Evolutionary conservation across 306 rosid species (phyloP), one percentile per base, ranked within the genome.

Genomic region (Crataegus laevigata): DNA sequence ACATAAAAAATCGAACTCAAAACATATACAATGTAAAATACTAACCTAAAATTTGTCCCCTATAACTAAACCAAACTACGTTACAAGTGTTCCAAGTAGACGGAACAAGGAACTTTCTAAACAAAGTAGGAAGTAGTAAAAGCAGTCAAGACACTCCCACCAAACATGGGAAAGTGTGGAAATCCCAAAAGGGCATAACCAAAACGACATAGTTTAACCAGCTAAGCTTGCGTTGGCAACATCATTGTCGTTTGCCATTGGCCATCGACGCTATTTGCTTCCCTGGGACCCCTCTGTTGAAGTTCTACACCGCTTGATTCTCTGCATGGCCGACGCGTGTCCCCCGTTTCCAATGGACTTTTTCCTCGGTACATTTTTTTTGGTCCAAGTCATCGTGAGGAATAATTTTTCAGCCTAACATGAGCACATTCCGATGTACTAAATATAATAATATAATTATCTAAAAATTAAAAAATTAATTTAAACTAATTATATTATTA

Each of bases 161-260:
- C 25, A 25, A 65, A 17, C 63, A 50, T 4, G 72, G 71, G 14
- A 9, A 19, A 25, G 54, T 15, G 54, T 15, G 5, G 58, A 3
- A 21, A 67, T 25, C 10, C 66, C 32, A 32, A 38, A 55, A 19
- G 12, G 24, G 28, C 18, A n/a, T 5, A 11, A 14, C 29, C n/a
- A 40, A 76, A 79, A 75, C 86, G 86, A 68, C 76, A 73, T 32
- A n/a, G 83, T 79, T 6, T 40, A 82, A 81, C 87, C 91, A 89
- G 90, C 88, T 81, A 86, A 79, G 80, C 74, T 66, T 38, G 65
- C 82, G 87, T 86, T 90, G 92, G 87, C 92, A 82, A 80, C 79
- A 85, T 85, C 82, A 77, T 81, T 84, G 80, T 87, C 17, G 52
- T 45, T 36, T 36, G 40, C 40, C 88, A 75, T 28, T 80, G 71